Evolutionary conservation across 495 filamentous ascomycete species (phyloP).

Genomic region (Talaromyces trachyspermus): DNA sequence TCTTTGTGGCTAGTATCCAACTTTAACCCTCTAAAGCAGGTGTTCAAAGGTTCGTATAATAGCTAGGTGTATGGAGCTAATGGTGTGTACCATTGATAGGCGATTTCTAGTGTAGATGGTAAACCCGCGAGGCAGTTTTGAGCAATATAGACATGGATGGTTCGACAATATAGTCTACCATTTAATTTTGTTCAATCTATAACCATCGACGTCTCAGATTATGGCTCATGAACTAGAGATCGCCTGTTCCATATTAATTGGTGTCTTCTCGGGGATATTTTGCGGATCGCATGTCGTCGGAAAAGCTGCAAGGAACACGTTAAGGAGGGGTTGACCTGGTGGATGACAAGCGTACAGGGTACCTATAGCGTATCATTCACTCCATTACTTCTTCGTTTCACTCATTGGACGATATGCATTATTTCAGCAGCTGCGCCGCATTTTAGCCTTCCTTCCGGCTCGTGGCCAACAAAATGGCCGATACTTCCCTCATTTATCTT

Average conservation of each 20-base stretch:
- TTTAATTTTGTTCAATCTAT: too few relatives aligned
- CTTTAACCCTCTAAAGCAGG: not conserved
- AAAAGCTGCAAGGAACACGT: not conserved
- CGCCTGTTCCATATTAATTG: too few relatives aligned
- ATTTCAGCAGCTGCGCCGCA: not conserved
- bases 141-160: not conserved
- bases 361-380: not conserved
- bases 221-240: too few relatives aligned
- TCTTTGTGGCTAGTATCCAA: not conserved
- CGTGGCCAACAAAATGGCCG: too few relatives aligned
- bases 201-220: too few relatives aligned
- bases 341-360: not conserved
- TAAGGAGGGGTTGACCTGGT: not conserved
- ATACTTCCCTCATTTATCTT: not conserved
- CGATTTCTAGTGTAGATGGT: too few relatives aligned
- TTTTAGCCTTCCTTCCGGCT: not conserved
- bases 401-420: not conserved
- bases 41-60: not conserved
- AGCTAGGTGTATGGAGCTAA: not conserved
- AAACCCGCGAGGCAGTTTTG: too few relatives aligned
- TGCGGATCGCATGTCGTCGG: too few relatives aligned
- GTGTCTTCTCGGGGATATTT: too few relatives aligned
- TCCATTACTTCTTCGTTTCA: not conserved
- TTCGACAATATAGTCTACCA: not conserved
- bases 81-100: not conserved